Conservation (phyloP, 108 stramenopile species). For the Fistulifera solaris region DNA sequence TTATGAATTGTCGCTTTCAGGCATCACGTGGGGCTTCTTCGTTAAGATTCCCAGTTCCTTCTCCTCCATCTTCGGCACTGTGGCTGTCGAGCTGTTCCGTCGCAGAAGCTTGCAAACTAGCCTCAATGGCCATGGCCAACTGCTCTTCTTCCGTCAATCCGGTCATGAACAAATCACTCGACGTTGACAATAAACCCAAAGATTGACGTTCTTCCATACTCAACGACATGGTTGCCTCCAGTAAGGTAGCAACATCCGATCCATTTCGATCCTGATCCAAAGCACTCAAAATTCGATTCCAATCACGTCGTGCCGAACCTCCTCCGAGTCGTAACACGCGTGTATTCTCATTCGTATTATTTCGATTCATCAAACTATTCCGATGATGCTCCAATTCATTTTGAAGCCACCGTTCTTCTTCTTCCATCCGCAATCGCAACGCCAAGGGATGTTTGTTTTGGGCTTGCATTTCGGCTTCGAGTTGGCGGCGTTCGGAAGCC, state of each 20-base stretch:
- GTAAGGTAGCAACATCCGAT: conserved; percentile 54
- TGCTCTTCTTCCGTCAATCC: conserved; percentile 76
- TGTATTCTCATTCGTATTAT: neutral
- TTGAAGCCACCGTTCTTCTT: conserved; percentile 50
- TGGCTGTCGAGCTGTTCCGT: too few relatives aligned
- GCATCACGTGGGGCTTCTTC: too few relatives aligned
- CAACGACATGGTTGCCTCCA: conserved; percentile 61
- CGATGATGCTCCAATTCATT: conserved; percentile 43
- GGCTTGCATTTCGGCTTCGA: conserved; percentile 66
- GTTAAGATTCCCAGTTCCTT: too few relatives aligned
- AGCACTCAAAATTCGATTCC: conserved; percentile 34
- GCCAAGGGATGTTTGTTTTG: conserved; percentile 62
- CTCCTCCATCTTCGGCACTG: too few relatives aligned
- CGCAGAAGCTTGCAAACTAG: conserved; percentile 49
- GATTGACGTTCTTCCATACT: conserved; percentile 26
- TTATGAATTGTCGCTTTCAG: too few relatives aligned
- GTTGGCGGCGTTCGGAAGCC: conserved; percentile 47
- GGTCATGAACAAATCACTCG: conserved; percentile 27
- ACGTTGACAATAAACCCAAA: neutral
- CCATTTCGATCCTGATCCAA: conserved; percentile 13
- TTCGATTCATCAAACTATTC: neutral
- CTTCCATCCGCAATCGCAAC: conserved; percentile 47
- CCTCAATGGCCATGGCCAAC: conserved; percentile 77
- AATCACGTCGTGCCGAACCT: conserved; percentile 20
- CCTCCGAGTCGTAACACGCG: conserved; percentile 1